A percentile compares a stretch with the other conserved stretches of the same genome.
Evolutionary conservation across 495 filamentous ascomycete genomes (phyloP).

Genomic region (Podospora pseudopauciseta): DNA sequence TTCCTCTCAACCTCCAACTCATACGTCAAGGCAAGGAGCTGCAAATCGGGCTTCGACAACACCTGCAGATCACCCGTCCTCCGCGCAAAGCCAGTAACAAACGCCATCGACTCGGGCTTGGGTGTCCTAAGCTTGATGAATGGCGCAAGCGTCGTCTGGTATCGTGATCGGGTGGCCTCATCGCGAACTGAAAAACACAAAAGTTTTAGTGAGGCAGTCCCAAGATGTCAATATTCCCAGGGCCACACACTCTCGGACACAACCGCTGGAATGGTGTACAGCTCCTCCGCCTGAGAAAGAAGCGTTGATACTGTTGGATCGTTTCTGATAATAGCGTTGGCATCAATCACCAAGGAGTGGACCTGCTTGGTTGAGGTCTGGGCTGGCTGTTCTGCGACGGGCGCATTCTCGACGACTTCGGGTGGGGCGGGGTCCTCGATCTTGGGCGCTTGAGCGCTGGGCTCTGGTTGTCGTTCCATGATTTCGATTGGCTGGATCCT

Average conservation of each 20-base stretch:
- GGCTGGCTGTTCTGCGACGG: conserved; percentile 8
- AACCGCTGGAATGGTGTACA: conserved; percentile 84
- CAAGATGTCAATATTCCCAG: background rate
- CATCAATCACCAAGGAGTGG: conserved; percentile 82
- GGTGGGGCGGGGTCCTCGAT: conserved; percentile 29
- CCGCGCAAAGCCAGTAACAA: conserved; percentile 79
- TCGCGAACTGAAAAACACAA: conserved; percentile 46
- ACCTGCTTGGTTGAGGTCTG: conserved; percentile 54
- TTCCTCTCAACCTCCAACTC: conserved; percentile 85
- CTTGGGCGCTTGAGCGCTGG: conserved; percentile 11
- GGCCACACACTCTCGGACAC: conserved; percentile 71
- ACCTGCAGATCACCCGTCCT: conserved; percentile 88
- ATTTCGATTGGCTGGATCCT: background rate
- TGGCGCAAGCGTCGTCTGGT: conserved; percentile 77
- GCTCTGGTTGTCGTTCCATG: conserved; percentile 23
- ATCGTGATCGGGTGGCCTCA: conserved; percentile 68
- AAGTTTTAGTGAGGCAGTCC: conserved; percentile 6
- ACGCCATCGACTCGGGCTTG: conserved; percentile 65
- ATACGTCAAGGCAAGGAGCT: conserved; percentile 84
- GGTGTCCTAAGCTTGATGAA: conserved; percentile 78
- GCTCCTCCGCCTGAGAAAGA: conserved; percentile 65
- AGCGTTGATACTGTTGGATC: conserved; percentile 75
- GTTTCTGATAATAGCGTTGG: conserved; percentile 88
- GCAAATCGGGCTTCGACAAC: conserved; percentile 81
- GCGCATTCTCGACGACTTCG: conserved; percentile 4